Percentiles rank a stretch among this genome's conserved stretches.
Conservation (phyloP, 257 asterid genomes). For the Ligustrum vulgare region DNA sequence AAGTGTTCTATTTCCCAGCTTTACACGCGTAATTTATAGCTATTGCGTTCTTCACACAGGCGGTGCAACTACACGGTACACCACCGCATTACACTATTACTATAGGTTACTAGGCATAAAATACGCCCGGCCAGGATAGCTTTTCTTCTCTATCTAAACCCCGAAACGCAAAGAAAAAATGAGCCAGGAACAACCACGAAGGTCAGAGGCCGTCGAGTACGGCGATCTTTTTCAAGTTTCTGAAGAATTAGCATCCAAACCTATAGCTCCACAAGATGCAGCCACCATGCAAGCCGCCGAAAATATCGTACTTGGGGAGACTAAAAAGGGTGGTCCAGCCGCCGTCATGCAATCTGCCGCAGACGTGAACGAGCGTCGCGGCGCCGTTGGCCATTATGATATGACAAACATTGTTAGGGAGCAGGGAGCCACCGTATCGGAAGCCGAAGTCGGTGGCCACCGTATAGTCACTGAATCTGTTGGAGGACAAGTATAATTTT, state of each 20-base stretch:
- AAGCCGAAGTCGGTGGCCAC: constrained; percentile 43
- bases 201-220: constrained; percentile 45
- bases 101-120: no score
- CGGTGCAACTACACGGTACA: background rate
- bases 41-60: background rate
- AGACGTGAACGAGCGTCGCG: constrained; percentile 38
- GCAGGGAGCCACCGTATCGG: constrained; percentile 49
- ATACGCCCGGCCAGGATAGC: background rate
- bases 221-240: constrained; percentile 68
- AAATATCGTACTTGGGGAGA: constrained; percentile 43
- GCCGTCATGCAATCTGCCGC: constrained; percentile 65
- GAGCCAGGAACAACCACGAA: constrained; percentile 57
- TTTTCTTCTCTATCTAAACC: background rate
- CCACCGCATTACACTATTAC: background rate
- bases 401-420: constrained; percentile 31
- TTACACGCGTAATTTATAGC: background rate
- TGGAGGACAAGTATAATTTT: constrained; percentile 50
- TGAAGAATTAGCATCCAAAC: constrained; percentile 50
- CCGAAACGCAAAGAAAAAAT: constrained; percentile 15
- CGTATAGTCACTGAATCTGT: constrained; percentile 54
- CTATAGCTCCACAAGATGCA: constrained; percentile 68
- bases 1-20: background rate
- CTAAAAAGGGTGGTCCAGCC: constrained; percentile 53
- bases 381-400: constrained; percentile 42
- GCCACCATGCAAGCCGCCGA: constrained; percentile 65